Conservation (phyloP, 441 rosid genomes). For the Jatropha multifida region DNA sequence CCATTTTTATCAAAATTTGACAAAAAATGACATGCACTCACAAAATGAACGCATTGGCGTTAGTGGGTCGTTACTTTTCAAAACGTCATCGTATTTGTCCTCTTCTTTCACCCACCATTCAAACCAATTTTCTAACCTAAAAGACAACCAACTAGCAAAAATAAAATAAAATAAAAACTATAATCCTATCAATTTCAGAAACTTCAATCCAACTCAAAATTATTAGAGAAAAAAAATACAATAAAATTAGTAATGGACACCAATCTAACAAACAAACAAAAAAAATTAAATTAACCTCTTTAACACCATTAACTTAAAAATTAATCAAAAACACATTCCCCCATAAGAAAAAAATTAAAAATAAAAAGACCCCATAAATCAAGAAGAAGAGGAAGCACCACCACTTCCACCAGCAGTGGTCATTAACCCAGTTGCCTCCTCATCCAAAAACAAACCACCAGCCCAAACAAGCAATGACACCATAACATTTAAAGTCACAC, state of each 20-base stretch:
- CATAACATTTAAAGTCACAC: slow-evolving; percentile 52
- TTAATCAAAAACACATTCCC: background rate
- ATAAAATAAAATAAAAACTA: no score
- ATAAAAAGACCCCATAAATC: slow-evolving; percentile 5
- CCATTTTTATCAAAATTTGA: no score
- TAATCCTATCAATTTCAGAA: background rate
- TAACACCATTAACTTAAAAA: background rate
- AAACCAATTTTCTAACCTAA: no score
- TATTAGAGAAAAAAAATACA: background rate
- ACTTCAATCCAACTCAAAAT: background rate
- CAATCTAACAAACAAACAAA: background rate
- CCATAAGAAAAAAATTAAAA: background rate
- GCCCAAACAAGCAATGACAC: slow-evolving; percentile 47
- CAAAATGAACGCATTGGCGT: no score
- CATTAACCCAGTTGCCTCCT: slow-evolving; percentile 33
- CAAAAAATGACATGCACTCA: no score
- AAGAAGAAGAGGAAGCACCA: slow-evolving; percentile 33
- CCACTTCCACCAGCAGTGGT: slow-evolving; percentile 5
- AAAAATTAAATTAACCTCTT: background rate
- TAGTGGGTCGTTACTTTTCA: no score
- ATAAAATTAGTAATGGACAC: background rate
- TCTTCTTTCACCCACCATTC: no score
- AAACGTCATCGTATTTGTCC: no score
- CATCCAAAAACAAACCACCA: slow-evolving; percentile 50
- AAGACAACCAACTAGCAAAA: no score